Base-by-base conservation (phyloP, 2,329 filamentous ascomycete genomes). In the Corinectria fuckeliana region DNA sequence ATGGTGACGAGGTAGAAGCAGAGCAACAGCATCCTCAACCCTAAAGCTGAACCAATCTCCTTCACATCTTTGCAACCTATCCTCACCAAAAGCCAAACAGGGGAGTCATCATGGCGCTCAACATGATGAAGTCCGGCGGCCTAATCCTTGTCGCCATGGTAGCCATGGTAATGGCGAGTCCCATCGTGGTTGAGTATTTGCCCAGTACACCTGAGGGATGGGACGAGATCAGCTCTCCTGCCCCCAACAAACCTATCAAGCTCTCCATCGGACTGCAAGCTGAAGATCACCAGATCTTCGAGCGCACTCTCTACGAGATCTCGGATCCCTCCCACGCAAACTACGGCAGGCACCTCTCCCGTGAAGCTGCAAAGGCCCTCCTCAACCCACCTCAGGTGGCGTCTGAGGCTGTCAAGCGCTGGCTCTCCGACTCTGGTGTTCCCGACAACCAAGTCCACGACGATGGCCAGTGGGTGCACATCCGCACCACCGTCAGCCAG, bases 301-400 rank as follows among this genome's bases (percentile, higher is more conserved):
- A 83, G 54, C 71, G 77, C 47, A 76, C 78, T 2, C 72, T 85
- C 10, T 62, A 78, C 41, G 75, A 81, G 20, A 78, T 85, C 62
- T 83, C 82, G 2, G 80, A 82, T 0, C 83, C 83, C 0, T 74
- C 71, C 4, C 75, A 81, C 56, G 56, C 69, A 1, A 76, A 74
- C 16, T 85, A 85, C 58, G 82, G 84, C 16, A 75, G 78, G 41
- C 78, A 85, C 62, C 77, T 84, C 63, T 72, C 76, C 14, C 77
- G 80, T 7, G 75, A 81, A 9, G 79, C 83, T 61, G 79, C 85
- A 54, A 78, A 80, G 53, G 74, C 76, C 9, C 77, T 85, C 62
- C 75, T 85, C 21, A 75, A 74, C 5, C 83, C 83, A 0, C 75
- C 70, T 13, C 65, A 69, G 8, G 69, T 74, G 3, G 75, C 81